Percentiles rank a stretch among this genome's conserved stretches.
Conservation (phyloP, 306 rosid genomes). For the Trichosanthes cucumerina region DNA sequence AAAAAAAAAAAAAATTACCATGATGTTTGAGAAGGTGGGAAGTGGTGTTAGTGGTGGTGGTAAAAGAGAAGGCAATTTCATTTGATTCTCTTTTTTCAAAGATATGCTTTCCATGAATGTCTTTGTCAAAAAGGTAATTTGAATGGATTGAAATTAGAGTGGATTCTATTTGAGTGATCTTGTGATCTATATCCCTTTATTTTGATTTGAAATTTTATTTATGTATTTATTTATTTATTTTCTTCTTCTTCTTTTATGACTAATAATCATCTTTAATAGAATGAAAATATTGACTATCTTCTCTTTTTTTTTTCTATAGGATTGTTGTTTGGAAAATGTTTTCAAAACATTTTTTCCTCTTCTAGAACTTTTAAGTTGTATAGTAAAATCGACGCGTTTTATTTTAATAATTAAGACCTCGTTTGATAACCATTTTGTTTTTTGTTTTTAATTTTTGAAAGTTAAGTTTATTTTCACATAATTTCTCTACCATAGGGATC, state of each 20-base stretch:
- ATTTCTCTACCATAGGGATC: no score
- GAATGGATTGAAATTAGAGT: conserved; percentile 8
- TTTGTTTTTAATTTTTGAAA: no score
- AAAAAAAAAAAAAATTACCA: neutral
- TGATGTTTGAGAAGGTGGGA: neutral
- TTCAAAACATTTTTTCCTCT: neutral
- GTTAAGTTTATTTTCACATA: no score
- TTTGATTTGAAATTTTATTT: neutral
- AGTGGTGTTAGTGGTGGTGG: neutral
- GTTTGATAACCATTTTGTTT: no score
- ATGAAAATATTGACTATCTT: neutral
- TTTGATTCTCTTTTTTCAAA: neutral
- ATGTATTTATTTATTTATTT: neutral
- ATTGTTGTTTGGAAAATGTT: neutral
- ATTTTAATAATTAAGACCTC: no score
- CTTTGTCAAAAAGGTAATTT: conserved; percentile 12
- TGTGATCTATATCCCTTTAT: neutral
- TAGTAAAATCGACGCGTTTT: no score
- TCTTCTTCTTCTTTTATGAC: neutral
- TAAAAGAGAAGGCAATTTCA: conserved; percentile 8
- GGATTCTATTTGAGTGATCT: conserved; percentile 3
- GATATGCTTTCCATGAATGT: conserved; percentile 11
- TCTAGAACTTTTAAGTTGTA: neutral
- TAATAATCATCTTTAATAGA: neutral
- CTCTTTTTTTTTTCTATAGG: neutral